Percentiles rank a stretch among this genome's conserved stretches.
These are phyloP conservation scores for Xylaria multiplex DNA, from an alignment of 2,329 filamentous ascomycete genomes.

Conservation along the genomic window DNA sequence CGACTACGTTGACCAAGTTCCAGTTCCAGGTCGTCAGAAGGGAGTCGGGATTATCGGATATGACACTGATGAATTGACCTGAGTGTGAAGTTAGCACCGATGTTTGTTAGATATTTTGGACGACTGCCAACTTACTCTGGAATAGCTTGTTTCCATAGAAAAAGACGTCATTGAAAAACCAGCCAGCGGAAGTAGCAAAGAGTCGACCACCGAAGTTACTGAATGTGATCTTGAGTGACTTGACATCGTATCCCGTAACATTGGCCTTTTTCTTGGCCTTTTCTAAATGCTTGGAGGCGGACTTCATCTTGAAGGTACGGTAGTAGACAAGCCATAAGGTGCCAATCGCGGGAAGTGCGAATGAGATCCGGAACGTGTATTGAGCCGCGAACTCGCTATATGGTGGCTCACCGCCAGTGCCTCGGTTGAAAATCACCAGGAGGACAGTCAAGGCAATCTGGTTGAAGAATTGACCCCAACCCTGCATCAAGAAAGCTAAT, in stretches of 20 bases:
- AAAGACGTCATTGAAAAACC: conserved; percentile 98
- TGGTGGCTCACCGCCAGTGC: conserved; percentile 74
- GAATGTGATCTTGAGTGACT: conserved; percentile 81
- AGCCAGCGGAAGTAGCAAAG: conserved; percentile 84
- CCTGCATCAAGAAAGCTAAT: conserved; percentile 96
- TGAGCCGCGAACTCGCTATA: conserved; percentile 83
- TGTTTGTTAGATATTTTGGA: no score
- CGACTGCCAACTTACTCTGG: conserved; percentile 62
- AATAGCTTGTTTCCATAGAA: conserved; percentile 99
- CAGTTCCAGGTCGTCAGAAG: conserved; percentile 91
- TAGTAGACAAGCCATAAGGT: conserved; percentile 97
- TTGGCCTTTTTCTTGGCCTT: conserved; percentile 85
- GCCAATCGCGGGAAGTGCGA: conserved; percentile 88
- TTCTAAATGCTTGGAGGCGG: conserved; percentile 83
- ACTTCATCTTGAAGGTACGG: conserved; percentile 93
- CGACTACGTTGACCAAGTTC: conserved; percentile 90
- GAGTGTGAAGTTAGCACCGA: conserved; percentile 17
- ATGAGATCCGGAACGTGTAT: conserved; percentile 92
- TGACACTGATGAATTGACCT: conserved; percentile 83
- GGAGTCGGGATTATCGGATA: conserved; percentile 74
- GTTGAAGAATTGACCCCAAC: conserved; percentile 97
- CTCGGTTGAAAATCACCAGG: conserved; percentile 88
- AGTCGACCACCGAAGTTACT: conserved; percentile 87
- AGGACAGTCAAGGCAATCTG: conserved; percentile 88
- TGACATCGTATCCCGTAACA: conserved; percentile 92